Evolutionary conservation across 1,139 yeast species (phyloP).

Genomic region (Candida glucosophila): DNA sequence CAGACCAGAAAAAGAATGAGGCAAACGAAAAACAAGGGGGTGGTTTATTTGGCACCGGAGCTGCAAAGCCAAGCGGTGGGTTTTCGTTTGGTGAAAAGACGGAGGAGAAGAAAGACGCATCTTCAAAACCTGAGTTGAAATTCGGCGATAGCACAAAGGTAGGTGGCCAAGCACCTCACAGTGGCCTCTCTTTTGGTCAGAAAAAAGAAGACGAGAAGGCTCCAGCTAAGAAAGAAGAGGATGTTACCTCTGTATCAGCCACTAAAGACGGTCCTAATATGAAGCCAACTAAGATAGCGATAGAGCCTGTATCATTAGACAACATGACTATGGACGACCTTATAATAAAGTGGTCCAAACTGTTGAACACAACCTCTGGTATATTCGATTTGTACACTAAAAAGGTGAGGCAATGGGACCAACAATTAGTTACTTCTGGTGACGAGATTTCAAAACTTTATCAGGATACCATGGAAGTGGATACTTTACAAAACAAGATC

Average conservation of each 20-base stretch:
- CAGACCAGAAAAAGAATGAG: constrained; percentile 11
- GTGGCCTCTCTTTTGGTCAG: constrained; percentile 18
- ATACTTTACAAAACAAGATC: constrained; percentile 73
- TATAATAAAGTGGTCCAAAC: constrained; percentile 88
- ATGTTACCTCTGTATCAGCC: constrained; percentile 9
- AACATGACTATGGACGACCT: constrained; percentile 91
- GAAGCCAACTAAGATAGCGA: constrained; percentile 46
- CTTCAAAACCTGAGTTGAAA: constrained; percentile 7
- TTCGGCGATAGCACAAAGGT: constrained; percentile 18
- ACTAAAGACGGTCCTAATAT: constrained; percentile 19
- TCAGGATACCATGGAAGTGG: constrained; percentile 74
- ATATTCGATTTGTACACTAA: constrained; percentile 73
- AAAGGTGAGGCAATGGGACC: constrained; percentile 80
- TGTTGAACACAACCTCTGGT: constrained; percentile 61
- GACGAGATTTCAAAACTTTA: constrained; percentile 75
- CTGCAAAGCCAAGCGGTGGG: constrained; percentile 4
- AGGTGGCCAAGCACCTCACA: constrained; percentile 10
- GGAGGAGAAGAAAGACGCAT: constrained; percentile 13
- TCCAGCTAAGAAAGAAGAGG: constrained; percentile 8
- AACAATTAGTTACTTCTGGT: constrained; percentile 73
- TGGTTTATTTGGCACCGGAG: too few species aligned
- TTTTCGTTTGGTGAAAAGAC: constrained; percentile 14
- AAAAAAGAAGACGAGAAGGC: constrained; percentile 11
- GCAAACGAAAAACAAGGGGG: constrained; percentile 10
- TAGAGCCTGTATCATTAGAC: constrained; percentile 70